Conservation (phyloP, 352 stramenopile genomes). For the Pseudoperonospora humuli region DNA sequence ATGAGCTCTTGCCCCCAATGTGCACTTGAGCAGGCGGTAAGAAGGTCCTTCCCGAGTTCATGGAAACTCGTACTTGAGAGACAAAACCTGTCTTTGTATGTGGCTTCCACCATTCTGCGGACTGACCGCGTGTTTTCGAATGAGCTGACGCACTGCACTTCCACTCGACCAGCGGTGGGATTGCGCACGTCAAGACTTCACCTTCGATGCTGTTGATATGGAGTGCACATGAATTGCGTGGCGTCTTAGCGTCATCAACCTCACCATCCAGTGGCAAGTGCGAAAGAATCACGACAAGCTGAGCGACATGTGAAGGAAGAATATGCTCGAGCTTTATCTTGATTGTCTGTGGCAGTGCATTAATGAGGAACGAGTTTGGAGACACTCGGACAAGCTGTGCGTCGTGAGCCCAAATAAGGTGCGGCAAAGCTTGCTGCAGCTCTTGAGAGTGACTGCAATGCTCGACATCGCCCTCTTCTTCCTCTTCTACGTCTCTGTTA, state of each 20-base stretch:
- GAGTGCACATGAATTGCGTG: conserved; percentile 14
- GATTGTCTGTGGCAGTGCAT: conserved; percentile 28
- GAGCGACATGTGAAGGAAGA: conserved; percentile 10
- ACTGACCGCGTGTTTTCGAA: too few relatives aligned
- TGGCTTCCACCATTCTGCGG: conserved; percentile 31
- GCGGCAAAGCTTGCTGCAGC: background rate
- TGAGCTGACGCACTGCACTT: too few relatives aligned
- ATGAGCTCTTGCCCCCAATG: conserved; percentile 4
- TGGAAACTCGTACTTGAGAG: conserved; percentile 33
- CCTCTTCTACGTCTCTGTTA: conserved; percentile 1
- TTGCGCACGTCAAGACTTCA: conserved; percentile 25
- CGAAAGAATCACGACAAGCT: conserved; percentile 13
- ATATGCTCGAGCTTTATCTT: conserved; percentile 33
- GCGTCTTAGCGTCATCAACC: conserved; percentile 2
- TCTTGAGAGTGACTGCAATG: conserved; percentile 5
- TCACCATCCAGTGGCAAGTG: conserved; percentile 1
- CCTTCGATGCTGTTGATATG: too few relatives aligned
- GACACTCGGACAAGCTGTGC: conserved; percentile 26
- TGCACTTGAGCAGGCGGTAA: conserved; percentile 16
- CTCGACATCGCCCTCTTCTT: conserved; percentile 3
- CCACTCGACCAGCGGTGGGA: too few relatives aligned
- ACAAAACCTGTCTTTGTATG: conserved; percentile 26
- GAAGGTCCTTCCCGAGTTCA: conserved; percentile 37
- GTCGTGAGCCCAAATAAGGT: conserved; percentile 42
- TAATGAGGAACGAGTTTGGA: conserved; percentile 51